A percentile compares a stretch with the other conserved stretches of the same genome.
These are phyloP conservation scores for Trichophyton simii DNA, from an alignment of 2,329 filamentous ascomycete species.

Conservation along the genomic window DNA sequence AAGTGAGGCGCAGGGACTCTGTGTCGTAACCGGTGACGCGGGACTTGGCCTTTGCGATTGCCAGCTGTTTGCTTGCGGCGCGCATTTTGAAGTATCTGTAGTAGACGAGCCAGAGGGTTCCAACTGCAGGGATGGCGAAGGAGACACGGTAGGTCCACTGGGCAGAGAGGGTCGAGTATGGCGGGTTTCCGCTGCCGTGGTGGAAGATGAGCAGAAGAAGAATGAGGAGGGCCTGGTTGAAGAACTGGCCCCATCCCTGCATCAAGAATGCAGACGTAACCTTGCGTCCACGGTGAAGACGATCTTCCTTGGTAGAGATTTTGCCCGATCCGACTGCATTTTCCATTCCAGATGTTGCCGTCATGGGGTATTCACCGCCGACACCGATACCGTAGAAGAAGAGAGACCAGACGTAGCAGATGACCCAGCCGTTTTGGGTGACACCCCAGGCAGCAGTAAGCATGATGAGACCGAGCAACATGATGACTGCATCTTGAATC, in stretches of 20 bases:
- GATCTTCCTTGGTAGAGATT: slow-evolving; percentile 80
- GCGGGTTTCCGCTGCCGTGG: slow-evolving; percentile 59
- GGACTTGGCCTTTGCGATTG: slow-evolving; percentile 68
- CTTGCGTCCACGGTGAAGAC: slow-evolving; percentile 88
- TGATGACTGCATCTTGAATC: slow-evolving; percentile 87
- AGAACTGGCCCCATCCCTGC: slow-evolving; percentile 95
- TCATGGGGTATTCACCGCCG: slow-evolving; percentile 85
- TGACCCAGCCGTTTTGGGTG: slow-evolving; percentile 84
- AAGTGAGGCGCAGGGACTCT: slow-evolving; percentile 64
- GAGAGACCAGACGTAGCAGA: slow-evolving; percentile 88
- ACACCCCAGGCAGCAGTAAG: slow-evolving; percentile 82
- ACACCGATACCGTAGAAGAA: slow-evolving; percentile 72
- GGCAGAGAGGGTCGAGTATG: slow-evolving; percentile 63
- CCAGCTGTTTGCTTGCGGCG: slow-evolving; percentile 69
- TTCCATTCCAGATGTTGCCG: slow-evolving; percentile 88
- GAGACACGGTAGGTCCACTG: slow-evolving; percentile 90
- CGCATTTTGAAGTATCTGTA: slow-evolving; percentile 94
- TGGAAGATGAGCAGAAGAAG: slow-evolving; percentile 80
- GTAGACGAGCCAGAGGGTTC: slow-evolving; percentile 90
- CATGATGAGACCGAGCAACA: slow-evolving; percentile 88
- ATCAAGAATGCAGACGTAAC: slow-evolving; percentile 94
- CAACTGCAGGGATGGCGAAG: slow-evolving; percentile 80
- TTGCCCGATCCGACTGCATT: slow-evolving; percentile 75
- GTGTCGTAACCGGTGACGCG: slow-evolving; percentile 87
- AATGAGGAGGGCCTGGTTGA: slow-evolving; percentile 86